Conservation (phyloP, 176 grass and related monocot species). For the Microstegium vimineum region DNA sequence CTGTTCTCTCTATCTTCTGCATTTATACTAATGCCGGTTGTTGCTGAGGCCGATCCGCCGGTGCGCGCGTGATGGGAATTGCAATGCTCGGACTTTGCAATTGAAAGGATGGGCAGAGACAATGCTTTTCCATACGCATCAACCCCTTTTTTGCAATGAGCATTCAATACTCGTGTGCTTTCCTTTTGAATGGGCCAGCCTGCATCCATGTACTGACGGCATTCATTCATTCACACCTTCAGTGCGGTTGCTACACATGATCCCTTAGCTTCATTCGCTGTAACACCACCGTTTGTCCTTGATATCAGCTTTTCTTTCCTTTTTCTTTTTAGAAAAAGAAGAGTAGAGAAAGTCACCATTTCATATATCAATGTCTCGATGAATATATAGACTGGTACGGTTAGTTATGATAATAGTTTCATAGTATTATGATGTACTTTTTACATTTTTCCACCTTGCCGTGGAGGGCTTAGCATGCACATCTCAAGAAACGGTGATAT, state of each 20-base stretch:
- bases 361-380: neutral
- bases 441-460: neutral
- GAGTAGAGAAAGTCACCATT: neutral
- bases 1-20: neutral
- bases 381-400: neutral
- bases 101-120: neutral
- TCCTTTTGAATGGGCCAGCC: conserved; percentile 13
- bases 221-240: conserved; percentile 5
- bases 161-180: conserved; percentile 11
- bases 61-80: neutral
- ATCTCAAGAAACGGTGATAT: neutral
- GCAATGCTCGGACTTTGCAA: neutral
- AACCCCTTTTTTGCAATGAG: neutral
- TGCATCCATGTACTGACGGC: conserved; percentile 5
- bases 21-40: neutral
- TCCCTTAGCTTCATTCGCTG: neutral
- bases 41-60: neutral
- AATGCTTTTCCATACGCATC: neutral
- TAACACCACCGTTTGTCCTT: neutral
- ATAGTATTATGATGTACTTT: neutral
- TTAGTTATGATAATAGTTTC: neutral
- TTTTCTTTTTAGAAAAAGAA: neutral
- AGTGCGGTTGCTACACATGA: neutral
- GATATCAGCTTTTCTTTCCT: neutral
- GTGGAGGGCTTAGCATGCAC: neutral